phyloP scores from a whole-genome alignment of 176 grass and related monocot species.

The Dendrocalamus sinicus region DNA sequence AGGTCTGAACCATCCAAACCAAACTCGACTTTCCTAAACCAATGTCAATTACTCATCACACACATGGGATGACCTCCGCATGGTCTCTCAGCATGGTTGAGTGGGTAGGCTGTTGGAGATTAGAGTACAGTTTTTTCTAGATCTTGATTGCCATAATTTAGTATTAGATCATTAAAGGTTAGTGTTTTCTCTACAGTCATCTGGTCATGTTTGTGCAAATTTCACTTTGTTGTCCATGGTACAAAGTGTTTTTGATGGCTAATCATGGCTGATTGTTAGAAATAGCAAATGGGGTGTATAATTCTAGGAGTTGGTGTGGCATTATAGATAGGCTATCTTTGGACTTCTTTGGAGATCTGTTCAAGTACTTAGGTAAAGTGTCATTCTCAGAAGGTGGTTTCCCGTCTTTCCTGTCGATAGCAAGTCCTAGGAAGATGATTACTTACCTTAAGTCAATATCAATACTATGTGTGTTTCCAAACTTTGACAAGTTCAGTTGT shows the following conservation, averaged over 20 bases:
- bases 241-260: conserved; percentile 26
- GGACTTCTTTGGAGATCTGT: conserved; percentile 43
- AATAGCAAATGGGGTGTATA: conserved; percentile 34
- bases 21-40: too few relatives aligned
- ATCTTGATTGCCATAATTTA: conserved; percentile 41
- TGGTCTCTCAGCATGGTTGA: background rate
- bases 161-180: conserved; percentile 35
- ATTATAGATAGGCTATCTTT: conserved; percentile 50
- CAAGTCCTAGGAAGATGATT: conserved; percentile 38
- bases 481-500: conserved; percentile 27
- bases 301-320: conserved; percentile 51
- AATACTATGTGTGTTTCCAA: background rate
- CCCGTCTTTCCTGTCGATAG: conserved; percentile 26
- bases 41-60: too few relatives aligned
- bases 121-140: background rate
- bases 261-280: conserved; percentile 53
- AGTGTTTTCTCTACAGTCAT: conserved; percentile 8
- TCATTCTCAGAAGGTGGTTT: conserved; percentile 49
- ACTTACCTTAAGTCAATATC: background rate
- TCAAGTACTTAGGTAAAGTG: conserved; percentile 54
- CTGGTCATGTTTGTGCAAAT: conserved; percentile 42
- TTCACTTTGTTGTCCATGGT: conserved; percentile 28
- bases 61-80: too few relatives aligned
- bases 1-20: too few relatives aligned
- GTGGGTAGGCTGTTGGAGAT: background rate